phyloP scores from a whole-genome alignment of 2,329 filamentous ascomycete genomes.

The Aureobasidium sp. region DNA sequence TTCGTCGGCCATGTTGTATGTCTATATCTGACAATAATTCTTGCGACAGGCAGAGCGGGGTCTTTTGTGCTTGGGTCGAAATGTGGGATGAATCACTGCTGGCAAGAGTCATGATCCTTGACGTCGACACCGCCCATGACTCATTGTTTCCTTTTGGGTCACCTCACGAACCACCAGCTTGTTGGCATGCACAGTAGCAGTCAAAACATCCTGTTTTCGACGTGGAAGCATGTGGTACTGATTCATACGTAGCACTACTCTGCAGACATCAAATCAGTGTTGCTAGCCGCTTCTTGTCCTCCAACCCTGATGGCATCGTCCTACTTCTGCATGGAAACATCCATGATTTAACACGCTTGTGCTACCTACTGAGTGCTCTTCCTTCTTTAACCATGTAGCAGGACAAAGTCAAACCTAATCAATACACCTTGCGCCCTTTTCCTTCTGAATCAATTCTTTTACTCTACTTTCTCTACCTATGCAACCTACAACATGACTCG shows the following conservation, averaged over 20 bases:
- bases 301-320: slow-evolving; percentile 3
- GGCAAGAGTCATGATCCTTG: neutral
- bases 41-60: slow-evolving; percentile 3
- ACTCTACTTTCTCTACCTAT: neutral
- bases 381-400: neutral
- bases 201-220: slow-evolving; percentile 1
- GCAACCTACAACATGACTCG: neutral
- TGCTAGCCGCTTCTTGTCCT: neutral
- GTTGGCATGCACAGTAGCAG: neutral
- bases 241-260: neutral
- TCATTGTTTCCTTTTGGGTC: neutral
- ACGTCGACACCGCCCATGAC: neutral
- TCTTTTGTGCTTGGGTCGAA: slow-evolving; percentile 11
- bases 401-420: neutral
- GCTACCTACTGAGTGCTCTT: slow-evolving; percentile 4
- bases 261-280: neutral
- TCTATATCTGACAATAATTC: neutral
- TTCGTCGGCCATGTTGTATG: slow-evolving; percentile 22
- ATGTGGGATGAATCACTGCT: slow-evolving; percentile 12
- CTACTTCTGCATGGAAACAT: slow-evolving; percentile 6
- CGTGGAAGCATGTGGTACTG: neutral
- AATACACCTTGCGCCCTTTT: neutral
- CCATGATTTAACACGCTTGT: slow-evolving; percentile 7
- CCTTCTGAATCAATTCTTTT: neutral
- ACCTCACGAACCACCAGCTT: neutral